A percentile compares a stretch with the other conserved stretches of the same genome.
phyloP scores from a whole-genome alignment of 371 early-diverging fungal species.

The Phascolomyces articulosus region DNA sequence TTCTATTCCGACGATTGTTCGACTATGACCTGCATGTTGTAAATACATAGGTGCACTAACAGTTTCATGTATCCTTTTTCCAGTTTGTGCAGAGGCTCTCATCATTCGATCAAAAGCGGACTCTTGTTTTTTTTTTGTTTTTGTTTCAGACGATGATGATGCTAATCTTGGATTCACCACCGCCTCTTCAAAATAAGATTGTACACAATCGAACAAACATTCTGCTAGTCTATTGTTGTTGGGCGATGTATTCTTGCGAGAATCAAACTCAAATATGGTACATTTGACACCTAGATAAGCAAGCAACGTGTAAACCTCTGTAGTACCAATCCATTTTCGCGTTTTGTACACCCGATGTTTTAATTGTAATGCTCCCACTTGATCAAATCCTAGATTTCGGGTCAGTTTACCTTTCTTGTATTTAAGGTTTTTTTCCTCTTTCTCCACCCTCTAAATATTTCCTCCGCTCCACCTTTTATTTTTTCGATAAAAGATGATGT shows the following conservation, averaged over 20 bases:
- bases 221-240: conserved; percentile 42
- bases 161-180: background rate
- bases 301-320: conserved; percentile 63
- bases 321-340: conserved; percentile 73
- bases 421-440: too few species aligned
- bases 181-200: conserved; percentile 35
- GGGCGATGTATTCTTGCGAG: conserved; percentile 40
- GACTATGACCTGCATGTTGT: conserved; percentile 76
- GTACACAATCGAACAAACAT: conserved; percentile 48
- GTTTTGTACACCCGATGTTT: conserved; percentile 49
- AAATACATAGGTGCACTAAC: conserved; percentile 68
- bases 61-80: conserved; percentile 41
- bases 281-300: conserved; percentile 53
- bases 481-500: background rate
- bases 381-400: conserved; percentile 48
- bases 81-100: background rate
- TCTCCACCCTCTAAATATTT: too few species aligned
- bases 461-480: too few species aligned
- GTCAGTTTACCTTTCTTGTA: background rate
- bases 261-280: conserved; percentile 61
- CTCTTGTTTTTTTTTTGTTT: conserved; percentile 18
- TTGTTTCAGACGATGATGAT: conserved; percentile 12
- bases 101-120: background rate
- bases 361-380: conserved; percentile 58
- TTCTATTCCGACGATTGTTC: conserved; percentile 72